These are phyloP conservation scores for Urtica urens DNA, from an alignment of 306 rosid species.

Conservation along the genomic window DNA sequence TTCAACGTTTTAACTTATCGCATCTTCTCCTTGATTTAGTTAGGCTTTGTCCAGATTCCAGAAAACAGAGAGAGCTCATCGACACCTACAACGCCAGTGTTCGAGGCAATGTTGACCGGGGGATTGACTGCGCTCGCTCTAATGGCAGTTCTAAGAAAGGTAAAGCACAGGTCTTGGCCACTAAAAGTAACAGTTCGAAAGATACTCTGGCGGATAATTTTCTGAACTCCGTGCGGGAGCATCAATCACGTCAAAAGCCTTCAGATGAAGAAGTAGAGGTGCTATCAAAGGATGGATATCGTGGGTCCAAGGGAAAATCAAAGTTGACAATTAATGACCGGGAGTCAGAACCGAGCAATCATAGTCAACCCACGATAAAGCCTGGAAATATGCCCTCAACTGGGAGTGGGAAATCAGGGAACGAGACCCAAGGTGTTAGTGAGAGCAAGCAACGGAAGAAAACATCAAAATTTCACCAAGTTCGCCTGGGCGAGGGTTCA, in stretches of 20 bases:
- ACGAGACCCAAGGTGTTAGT: slow-evolving; percentile 27
- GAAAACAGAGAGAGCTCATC: slow-evolving; percentile 72
- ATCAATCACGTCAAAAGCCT: slow-evolving; percentile 52
- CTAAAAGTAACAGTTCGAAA: slow-evolving; percentile 28
- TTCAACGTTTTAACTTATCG: slow-evolving; percentile 69
- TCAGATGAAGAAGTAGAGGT: slow-evolving; percentile 53
- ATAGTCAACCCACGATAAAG: slow-evolving; percentile 25
- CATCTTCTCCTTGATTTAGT: slow-evolving; percentile 82
- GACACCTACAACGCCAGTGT: slow-evolving; percentile 42
- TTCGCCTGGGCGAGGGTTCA: slow-evolving; percentile 69
- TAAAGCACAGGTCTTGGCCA: slow-evolving; percentile 46
- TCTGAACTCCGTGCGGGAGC: slow-evolving; percentile 49
- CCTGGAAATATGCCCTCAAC: slow-evolving; percentile 23
- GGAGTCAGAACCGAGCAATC: slow-evolving; percentile 23
- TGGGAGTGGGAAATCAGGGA: slow-evolving; percentile 33
- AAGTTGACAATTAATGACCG: slow-evolving; percentile 23
- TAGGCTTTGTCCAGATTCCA: slow-evolving; percentile 66
- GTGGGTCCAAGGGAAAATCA: slow-evolving; percentile 45
- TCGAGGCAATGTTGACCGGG: slow-evolving; percentile 31
- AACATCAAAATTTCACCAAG: slow-evolving; percentile 59
- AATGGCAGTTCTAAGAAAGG: slow-evolving; percentile 56
- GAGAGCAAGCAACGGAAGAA: slow-evolving; percentile 78
- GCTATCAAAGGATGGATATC: slow-evolving; percentile 64
- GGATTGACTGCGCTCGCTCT: slow-evolving; percentile 22
- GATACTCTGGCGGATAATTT: slow-evolving; percentile 46